These are phyloP conservation scores for Penicillium sp. DNA, from an alignment of 2,329 filamentous ascomycete species.

Conservation along the genomic window DNA sequence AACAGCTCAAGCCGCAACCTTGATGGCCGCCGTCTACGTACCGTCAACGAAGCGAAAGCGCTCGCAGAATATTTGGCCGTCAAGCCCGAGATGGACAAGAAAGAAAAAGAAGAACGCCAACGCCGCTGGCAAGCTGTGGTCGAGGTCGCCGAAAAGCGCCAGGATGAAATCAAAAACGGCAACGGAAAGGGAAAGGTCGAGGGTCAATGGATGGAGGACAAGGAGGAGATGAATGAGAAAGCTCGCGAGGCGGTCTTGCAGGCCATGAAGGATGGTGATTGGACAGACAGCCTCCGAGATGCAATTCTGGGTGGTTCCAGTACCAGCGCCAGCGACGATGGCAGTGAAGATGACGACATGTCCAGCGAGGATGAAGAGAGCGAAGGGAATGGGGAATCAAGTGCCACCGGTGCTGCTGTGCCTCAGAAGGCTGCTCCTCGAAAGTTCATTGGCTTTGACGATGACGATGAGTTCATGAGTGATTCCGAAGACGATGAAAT, in stretches of 20 bases:
- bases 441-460: slow-evolving; percentile 51
- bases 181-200: slow-evolving; percentile 68
- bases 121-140: slow-evolving; percentile 86
- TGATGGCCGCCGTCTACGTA: slow-evolving; percentile 84
- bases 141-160: slow-evolving; percentile 76
- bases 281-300: slow-evolving; percentile 47
- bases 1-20: slow-evolving; percentile 92
- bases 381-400: slow-evolving; percentile 35
- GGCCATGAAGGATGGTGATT: slow-evolving; percentile 65
- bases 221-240: slow-evolving; percentile 84
- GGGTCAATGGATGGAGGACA: slow-evolving; percentile 92
- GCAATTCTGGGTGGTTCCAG: slow-evolving; percentile 37
- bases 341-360: slow-evolving; percentile 33
- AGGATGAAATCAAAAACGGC: slow-evolving; percentile 80
- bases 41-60: slow-evolving; percentile 92
- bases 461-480: slow-evolving; percentile 51
- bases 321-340: slow-evolving; percentile 45
- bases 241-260: slow-evolving; percentile 76
- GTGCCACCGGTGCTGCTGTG: slow-evolving; percentile 26
- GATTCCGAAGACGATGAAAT: slow-evolving; percentile 42
- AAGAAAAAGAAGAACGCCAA: slow-evolving; percentile 83
- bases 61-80: slow-evolving; percentile 92
- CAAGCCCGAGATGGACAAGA: slow-evolving; percentile 95
- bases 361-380: slow-evolving; percentile 41
- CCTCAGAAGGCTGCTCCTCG: slow-evolving; percentile 32